Evolutionary conservation across 495 filamentous ascomycete species (phyloP).

Genomic region (Penicillium coffeae): DNA sequence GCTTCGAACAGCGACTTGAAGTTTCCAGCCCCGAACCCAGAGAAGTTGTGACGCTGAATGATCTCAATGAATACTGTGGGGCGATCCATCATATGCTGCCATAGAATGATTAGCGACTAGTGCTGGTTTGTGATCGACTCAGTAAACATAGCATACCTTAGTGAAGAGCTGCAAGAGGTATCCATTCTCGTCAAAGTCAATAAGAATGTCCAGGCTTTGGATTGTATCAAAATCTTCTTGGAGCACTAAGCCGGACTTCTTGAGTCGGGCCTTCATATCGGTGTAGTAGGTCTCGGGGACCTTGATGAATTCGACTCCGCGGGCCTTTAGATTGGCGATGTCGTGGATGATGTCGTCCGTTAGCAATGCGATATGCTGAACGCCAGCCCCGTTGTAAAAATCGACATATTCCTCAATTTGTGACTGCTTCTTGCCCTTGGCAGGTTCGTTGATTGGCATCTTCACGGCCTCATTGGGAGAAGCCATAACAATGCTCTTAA

Average conservation of each 20-base stretch:
- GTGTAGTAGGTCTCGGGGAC: constrained; percentile 81
- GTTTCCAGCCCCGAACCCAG: constrained; percentile 90
- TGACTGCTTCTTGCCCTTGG: constrained; percentile 74
- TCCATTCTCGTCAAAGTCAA: constrained; percentile 87
- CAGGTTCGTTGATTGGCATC: constrained; percentile 97
- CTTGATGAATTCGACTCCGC: constrained; percentile 85
- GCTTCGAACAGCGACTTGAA: constrained; percentile 92
- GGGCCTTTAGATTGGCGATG: constrained; percentile 67
- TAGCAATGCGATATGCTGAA: constrained; percentile 86
- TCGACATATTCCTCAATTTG: constrained; percentile 93
- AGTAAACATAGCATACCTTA: constrained; percentile 44
- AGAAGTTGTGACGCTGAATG: constrained; percentile 82
- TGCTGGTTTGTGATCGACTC: background rate
- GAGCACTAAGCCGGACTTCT: constrained; percentile 49
- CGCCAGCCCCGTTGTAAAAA: constrained; percentile 80
- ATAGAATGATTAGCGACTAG: constrained; percentile 13
- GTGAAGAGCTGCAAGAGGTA: constrained; percentile 86
- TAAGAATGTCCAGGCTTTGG: constrained; percentile 71
- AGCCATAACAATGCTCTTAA: constrained; percentile 84
- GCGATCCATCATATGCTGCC: constrained; percentile 76
- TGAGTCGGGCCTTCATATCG: constrained; percentile 65
- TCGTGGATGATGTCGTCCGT: constrained; percentile 72
- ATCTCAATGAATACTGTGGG: constrained; percentile 95
- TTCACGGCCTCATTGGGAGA: constrained; percentile 78
- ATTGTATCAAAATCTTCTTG: constrained; percentile 74